Percentiles rank a stretch among this genome's conserved stretches.
Conservation (phyloP, 2,329 filamentous ascomycete genomes). For the Ampelomyces quisqualis region DNA sequence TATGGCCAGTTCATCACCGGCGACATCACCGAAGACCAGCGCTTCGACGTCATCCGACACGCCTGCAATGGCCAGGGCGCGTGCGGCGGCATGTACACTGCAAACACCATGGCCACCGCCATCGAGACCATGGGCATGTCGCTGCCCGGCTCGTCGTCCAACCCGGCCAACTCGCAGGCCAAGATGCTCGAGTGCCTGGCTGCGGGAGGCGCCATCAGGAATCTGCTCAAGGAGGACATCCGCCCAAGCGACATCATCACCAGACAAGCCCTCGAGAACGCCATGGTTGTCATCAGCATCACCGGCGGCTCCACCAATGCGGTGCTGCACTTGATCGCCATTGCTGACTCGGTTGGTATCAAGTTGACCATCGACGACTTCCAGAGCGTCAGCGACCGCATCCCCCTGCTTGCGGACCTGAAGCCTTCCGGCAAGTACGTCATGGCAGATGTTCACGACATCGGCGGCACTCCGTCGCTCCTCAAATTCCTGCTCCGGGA, state of each 20-base stretch:
- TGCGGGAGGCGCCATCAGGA: conserved; percentile 53
- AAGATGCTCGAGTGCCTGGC: conserved; percentile 54
- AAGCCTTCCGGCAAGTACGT: conserved; percentile 57
- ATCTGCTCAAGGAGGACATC: conserved; percentile 54
- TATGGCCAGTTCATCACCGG: conserved; percentile 67
- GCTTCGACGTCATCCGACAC: conserved; percentile 81
- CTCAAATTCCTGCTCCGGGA: conserved; percentile 54
- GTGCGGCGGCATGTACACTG: conserved; percentile 92
- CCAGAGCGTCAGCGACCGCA: conserved; percentile 53
- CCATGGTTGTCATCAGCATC: conserved; percentile 54
- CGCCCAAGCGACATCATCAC: conserved; percentile 53
- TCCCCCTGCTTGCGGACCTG: conserved; percentile 53
- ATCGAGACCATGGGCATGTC: conserved; percentile 55
- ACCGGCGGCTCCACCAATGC: conserved; percentile 55
- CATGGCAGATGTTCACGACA: conserved; percentile 61
- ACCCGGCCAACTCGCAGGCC: conserved; percentile 53
- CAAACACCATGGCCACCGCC: conserved; percentile 63
- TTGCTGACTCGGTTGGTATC: conserved; percentile 53
- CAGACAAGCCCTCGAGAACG: conserved; percentile 52
- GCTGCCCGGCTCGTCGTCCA: conserved; percentile 54
- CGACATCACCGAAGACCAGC: conserved; percentile 77
- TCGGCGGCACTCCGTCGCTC: conserved; percentile 53
- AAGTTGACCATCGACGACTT: conserved; percentile 56
- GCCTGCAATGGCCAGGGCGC: conserved; percentile 78
- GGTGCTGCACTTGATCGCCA: conserved; percentile 54